Percentiles rank a stretch among this genome's conserved stretches.
Evolutionary conservation across 2,329 filamentous ascomycete genomes (phyloP).

Genomic region (Fonsecaea pedrosoi): DNA sequence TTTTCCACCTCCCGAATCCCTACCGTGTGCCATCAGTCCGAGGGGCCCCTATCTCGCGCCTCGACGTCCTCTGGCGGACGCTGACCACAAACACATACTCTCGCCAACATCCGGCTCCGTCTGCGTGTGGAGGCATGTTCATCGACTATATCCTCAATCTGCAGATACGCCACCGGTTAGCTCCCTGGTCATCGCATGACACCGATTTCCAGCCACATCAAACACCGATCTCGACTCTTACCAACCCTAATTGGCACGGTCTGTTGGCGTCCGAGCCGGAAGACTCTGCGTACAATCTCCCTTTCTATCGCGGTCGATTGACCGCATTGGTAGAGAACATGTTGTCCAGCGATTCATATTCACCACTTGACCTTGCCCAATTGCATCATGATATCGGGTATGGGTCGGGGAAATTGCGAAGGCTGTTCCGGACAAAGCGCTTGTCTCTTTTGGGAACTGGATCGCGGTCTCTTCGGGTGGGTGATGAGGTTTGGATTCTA

Average conservation of each 20-base stretch:
- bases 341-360: slow-evolving; percentile 19
- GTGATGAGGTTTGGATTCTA: slow-evolving; percentile 24
- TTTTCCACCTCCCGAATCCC: slow-evolving; percentile 14
- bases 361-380: slow-evolving; percentile 19
- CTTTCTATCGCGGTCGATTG: slow-evolving; percentile 18
- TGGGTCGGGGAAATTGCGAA: slow-evolving; percentile 12
- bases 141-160: slow-evolving; percentile 23
- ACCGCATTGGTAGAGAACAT: slow-evolving; percentile 22
- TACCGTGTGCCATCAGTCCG: slow-evolving; percentile 3
- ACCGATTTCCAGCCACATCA: slow-evolving; percentile 21
- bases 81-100: slow-evolving; percentile 24
- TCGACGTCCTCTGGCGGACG: slow-evolving; percentile 23
- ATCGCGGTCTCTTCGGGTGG: slow-evolving; percentile 13
- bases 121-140: slow-evolving; percentile 17
- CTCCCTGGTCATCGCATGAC: slow-evolving; percentile 19
- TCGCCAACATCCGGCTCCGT: slow-evolving; percentile 20
- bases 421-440: slow-evolving; percentile 20
- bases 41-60: slow-evolving; percentile 13
- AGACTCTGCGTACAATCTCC: slow-evolving; percentile 19
- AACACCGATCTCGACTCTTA: slow-evolving; percentile 17
- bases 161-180: slow-evolving; percentile 23
- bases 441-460: slow-evolving; percentile 20
- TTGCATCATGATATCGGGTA: slow-evolving; percentile 21
- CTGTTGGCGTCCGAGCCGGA: slow-evolving; percentile 13
- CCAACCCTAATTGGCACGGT: slow-evolving; percentile 20